A percentile compares a stretch with the other conserved stretches of the same genome.
These are phyloP conservation scores for Kondoa malvinella DNA, from an alignment of 768 basidiomycete species.

Conservation along the genomic window DNA sequence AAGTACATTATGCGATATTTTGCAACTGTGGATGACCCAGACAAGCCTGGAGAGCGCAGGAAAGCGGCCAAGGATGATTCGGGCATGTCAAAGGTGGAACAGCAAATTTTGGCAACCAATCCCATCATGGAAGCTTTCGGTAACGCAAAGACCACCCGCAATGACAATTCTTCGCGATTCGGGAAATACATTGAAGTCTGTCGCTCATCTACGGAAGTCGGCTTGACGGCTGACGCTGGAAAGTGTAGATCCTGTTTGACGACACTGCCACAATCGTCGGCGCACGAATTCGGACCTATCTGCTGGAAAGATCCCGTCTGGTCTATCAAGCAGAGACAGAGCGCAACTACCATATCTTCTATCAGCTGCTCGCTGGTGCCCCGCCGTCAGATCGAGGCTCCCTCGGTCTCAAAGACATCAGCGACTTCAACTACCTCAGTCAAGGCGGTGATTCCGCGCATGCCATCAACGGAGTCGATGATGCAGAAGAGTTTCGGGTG, in stretches of 20 bases:
- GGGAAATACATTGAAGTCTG: constrained; percentile 97
- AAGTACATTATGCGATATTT: constrained; percentile 99
- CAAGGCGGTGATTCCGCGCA: constrained; percentile 80
- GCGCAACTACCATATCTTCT: constrained; percentile 99
- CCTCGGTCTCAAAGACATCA: constrained; percentile 72
- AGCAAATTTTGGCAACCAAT: constrained; percentile 96
- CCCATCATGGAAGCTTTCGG: constrained; percentile 98
- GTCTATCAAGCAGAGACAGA: constrained; percentile 94
- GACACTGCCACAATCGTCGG: constrained; percentile 91
- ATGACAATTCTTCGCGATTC: constrained; percentile 97
- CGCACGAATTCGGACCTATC: constrained; percentile 94
- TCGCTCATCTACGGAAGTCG: constrained; percentile 12
- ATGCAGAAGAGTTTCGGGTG: constrained; percentile 79
- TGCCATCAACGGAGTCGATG: constrained; percentile 81
- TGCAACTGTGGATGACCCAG: constrained; percentile 82
- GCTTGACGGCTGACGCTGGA: too few relatives aligned
- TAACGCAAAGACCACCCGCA: constrained; percentile 96
- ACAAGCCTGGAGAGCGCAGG: constrained; percentile 34
- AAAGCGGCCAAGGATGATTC: constrained; percentile 28
- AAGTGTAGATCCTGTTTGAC: constrained; percentile 96
- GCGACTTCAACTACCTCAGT: constrained; percentile 76
- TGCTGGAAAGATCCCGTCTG: constrained; percentile 88
- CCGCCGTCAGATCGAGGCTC: constrained; percentile 90
- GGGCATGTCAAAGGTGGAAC: constrained; percentile 70
- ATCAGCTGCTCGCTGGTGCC: constrained; percentile 93